Base-by-base conservation (phyloP, 2,329 filamentous ascomycete species). In the Stachybotrys chartarum region DNA sequence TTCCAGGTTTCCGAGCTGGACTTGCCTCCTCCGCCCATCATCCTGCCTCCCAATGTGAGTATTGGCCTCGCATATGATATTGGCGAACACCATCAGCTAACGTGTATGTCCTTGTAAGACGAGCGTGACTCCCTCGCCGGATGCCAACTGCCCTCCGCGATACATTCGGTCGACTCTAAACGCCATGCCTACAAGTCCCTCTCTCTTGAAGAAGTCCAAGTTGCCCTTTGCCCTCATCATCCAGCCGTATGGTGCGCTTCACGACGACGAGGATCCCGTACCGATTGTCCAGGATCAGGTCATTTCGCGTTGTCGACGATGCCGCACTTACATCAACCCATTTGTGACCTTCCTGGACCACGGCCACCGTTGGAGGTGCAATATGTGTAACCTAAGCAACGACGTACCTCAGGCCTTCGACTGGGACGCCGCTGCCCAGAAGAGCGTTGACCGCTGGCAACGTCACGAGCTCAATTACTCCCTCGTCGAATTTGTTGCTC, bases 401-500 rank as follows among this genome's bases (percentile, higher is more conserved):
- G 94, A 99, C 65, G 93, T 97, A 45, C 94, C 94, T n/a, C 94
- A 99, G 73, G 92, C 92, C 44, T 99, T 99, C 63, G 94, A 99
- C 70, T 99, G 94, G 94, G 94, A 99, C 73, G 87, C 91, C 39
- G 87, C 90, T 49, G 81, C 91, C 54, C 93, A 97, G 73, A 92
- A 96, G 77, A 88, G 85, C 53, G 87, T 95, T 52, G 93, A 99
- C 70, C 81, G 94, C 68, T 96, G 94, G 88, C 87, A 95, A 70
- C 82, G 94, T 64, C 83, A 91, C 45, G 94, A 99, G 70, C 79
- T 99, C 58, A 99, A 99, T 75, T 88, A 97, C 69, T 83, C 91
- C n/a, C 91, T 97, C 42, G 92, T 96, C 58, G 94, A 99, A 68
- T 99, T 97, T 68, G 90, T 99, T 62, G 94, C 94, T 12, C 94